Evolutionary conservation across 805 yeast genomes (phyloP).

Genomic region (Maudiozyma bulderi): DNA sequence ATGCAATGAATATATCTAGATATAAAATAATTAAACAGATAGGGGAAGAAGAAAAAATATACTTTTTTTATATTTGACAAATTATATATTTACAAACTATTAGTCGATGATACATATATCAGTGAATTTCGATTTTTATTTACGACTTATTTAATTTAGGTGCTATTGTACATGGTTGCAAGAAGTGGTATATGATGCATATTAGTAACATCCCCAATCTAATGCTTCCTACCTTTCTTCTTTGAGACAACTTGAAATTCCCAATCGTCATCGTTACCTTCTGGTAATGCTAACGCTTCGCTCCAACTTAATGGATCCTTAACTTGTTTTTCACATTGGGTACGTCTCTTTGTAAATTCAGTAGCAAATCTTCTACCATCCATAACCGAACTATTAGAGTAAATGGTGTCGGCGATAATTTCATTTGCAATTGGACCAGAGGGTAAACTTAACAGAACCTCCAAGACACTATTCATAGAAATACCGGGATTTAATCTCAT

Average conservation of each 20-base stretch:
- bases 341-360: conserved; percentile 76
- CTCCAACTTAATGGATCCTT: conserved; percentile 57
- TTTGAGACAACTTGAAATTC: conserved; percentile 58
- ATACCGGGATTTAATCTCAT: conserved; percentile 66
- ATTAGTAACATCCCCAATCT: not conserved
- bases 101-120: too few relatives aligned
- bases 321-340: conserved; percentile 50
- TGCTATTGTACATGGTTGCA: too few relatives aligned
- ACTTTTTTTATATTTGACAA: too few relatives aligned
- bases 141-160: too few relatives aligned
- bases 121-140: too few relatives aligned
- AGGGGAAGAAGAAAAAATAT: too few relatives aligned
- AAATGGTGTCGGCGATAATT: conserved; percentile 86
- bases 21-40: not conserved
- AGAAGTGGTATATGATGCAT: too few relatives aligned
- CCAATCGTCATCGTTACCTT: conserved; percentile 43
- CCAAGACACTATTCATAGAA: conserved; percentile 66
- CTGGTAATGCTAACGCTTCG: conserved; percentile 47
- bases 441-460: conserved; percentile 74
- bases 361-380: conserved; percentile 92
- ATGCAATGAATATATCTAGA: not conserved
- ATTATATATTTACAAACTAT: too few relatives aligned
- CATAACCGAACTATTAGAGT: conserved; percentile 79
- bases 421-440: conserved; percentile 63
- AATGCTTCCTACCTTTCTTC: conserved; percentile 43